Evolutionary conservation across 495 filamentous ascomycete species (phyloP).

Genomic region (Penicillium lagena): DNA sequence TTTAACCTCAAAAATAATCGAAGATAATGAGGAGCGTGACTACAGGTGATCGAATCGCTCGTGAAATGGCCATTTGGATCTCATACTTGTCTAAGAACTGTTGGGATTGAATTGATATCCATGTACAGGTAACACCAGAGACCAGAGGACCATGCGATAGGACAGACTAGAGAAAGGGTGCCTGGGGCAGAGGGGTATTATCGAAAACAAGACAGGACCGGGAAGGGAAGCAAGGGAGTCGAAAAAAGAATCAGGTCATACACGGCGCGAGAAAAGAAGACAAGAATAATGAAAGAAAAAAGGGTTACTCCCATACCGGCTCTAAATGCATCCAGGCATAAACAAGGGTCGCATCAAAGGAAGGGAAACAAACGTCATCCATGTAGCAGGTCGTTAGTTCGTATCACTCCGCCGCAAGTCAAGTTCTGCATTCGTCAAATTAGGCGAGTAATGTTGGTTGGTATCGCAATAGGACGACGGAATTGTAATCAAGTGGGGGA

Average conservation of each 20-base stretch:
- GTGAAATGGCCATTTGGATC: too few species aligned
- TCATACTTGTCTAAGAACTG: too few species aligned
- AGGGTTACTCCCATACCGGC: constrained; percentile 6
- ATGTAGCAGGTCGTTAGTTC: constrained; percentile 15
- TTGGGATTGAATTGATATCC: neutral
- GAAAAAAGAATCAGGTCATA: constrained; percentile 6
- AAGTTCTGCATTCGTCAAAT: too few species aligned
- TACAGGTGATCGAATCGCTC: too few species aligned
- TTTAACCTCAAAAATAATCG: too few species aligned
- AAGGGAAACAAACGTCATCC: constrained; percentile 2
- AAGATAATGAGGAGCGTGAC: too few species aligned
- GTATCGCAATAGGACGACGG: too few species aligned
- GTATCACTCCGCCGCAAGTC: constrained; percentile 1
- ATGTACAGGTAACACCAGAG: neutral
- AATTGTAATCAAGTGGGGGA: constrained; percentile 1
- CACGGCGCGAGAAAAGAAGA: constrained; percentile 7
- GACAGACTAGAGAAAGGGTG: neutral
- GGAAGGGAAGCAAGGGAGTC: constrained; percentile 15
- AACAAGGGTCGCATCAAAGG: constrained; percentile 13
- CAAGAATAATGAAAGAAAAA: constrained; percentile 10
- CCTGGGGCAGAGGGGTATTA: constrained; percentile 27
- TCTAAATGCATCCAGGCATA: constrained; percentile 32
- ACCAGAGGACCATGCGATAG: neutral
- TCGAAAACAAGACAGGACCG: constrained; percentile 32
- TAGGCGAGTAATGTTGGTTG: too few species aligned